Conservation (phyloP, 2,329 filamentous ascomycete species). For the Penicillium digitatum region DNA sequence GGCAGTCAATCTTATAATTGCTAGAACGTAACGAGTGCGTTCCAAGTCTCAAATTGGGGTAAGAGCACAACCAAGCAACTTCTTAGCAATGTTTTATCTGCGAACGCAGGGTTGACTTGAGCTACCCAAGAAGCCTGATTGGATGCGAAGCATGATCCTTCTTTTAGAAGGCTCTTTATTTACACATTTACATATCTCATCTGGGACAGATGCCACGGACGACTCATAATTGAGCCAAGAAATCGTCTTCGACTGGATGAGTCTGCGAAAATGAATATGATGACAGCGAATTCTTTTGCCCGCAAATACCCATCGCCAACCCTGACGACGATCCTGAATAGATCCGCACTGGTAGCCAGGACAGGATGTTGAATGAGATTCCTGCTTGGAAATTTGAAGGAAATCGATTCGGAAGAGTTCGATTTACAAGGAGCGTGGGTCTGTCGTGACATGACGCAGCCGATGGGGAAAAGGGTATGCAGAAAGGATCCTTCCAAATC, state of each 20-base stretch:
- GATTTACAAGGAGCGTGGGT: background rate
- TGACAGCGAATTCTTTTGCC: too few species aligned
- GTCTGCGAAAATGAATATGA: too few species aligned
- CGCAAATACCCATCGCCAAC: background rate
- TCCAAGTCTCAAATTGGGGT: background rate
- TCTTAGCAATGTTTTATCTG: background rate
- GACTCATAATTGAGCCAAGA: background rate
- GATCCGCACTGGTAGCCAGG: too few species aligned
- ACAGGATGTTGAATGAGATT: background rate
- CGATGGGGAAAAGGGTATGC: too few species aligned
- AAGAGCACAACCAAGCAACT: background rate
- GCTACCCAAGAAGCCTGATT: too few species aligned
- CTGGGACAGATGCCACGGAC: background rate
- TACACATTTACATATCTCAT: background rate
- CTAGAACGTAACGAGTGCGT: background rate
- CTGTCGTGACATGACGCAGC: background rate
- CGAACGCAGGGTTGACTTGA: background rate
- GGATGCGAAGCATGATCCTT: too few species aligned
- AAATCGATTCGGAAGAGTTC: background rate
- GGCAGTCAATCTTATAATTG: background rate
- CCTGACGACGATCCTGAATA: background rate
- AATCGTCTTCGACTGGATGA: background rate
- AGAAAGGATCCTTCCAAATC: background rate
- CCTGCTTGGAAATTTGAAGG: background rate
- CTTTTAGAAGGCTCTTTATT: too few species aligned